Base-by-base conservation (phyloP, 2,329 filamentous ascomycete genomes). In the Mycocentrospora acerina region DNA sequence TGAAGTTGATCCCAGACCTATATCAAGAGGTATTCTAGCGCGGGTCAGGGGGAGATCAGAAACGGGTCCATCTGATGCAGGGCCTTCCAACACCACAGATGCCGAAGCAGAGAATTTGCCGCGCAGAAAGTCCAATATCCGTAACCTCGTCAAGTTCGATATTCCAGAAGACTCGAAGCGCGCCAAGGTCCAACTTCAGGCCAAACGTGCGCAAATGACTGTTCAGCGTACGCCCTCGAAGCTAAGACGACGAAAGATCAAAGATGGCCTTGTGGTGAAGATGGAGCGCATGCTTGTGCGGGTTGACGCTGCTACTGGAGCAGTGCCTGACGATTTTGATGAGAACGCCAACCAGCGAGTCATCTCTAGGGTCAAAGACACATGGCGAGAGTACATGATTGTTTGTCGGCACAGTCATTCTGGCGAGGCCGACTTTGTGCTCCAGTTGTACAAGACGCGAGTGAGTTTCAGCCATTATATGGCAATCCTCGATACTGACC, bases 231-330 rank as follows among this genome's bases (percentile, higher is more conserved):
- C 64, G 13, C 56, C 58, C 1, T 59, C 55, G 11, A 61, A 51
- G 17, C 42, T 73, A 16, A 57, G 71, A 16, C 67, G 71, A 35
- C 54, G 62, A 35, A 69, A 66, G 43, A 57, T 70, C 29, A 68
- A 70, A 33, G 75, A 81, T 49, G 82, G 82, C 4, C 76, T 83
- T 44, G 79, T 85, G 35, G 69, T 85, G 40, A 84, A 84, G 61
- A 81, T 82, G 64, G 81, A 85, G 56, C 80, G 77, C 42, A 86
- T 86, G 82, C 74, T 86, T 15, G 77, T 85, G 14, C 74, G 80
- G 15, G 73, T 83, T 16, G 82, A 83, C 51, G 71, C 71, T 27
- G 74, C 71, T 6, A 54, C 71, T 27, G 72, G 75, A 46, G 69
- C 75, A 3, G 64, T 83, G 7, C 76, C 79, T 1, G 72, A 77